Conservation (phyloP, 768 basidiomycete genomes). For the Termitomyces sp. region DNA sequence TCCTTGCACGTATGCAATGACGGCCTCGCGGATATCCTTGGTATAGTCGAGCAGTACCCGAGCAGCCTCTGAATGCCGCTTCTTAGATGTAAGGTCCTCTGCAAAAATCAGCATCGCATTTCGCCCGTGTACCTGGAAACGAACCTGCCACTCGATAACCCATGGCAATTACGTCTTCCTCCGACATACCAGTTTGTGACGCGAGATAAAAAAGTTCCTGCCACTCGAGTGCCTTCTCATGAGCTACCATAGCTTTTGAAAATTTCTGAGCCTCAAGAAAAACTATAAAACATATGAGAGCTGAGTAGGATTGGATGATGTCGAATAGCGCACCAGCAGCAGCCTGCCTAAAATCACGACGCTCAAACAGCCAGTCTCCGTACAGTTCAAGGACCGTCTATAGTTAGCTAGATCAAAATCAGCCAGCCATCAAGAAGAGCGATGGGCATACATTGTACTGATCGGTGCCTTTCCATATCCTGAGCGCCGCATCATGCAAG, state of each 20-base stretch:
- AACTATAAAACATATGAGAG: slow-evolving; percentile 38
- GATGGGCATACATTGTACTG: slow-evolving; percentile 50
- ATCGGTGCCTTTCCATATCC: slow-evolving; percentile 68
- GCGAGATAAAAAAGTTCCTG: slow-evolving; percentile 87
- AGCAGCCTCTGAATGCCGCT: slow-evolving; percentile 77
- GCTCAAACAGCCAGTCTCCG: slow-evolving; percentile 85
- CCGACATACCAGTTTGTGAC: slow-evolving; percentile 40
- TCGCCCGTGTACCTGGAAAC: slow-evolving; percentile 20
- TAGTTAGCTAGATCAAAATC: slow-evolving; percentile 9
- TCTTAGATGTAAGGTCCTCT: slow-evolving; percentile 85
- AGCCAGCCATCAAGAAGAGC: neutral
- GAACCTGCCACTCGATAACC: slow-evolving; percentile 80
- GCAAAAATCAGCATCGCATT: slow-evolving; percentile 7
- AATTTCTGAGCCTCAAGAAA: slow-evolving; percentile 66
- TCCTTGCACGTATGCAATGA: slow-evolving; percentile 76
- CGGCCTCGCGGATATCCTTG: slow-evolving; percentile 71
- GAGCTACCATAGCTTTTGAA: slow-evolving; percentile 79
- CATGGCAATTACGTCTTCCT: slow-evolving; percentile 58
- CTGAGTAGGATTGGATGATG: neutral
- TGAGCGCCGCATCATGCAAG: slow-evolving; percentile 71
- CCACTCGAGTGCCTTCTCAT: slow-evolving; percentile 89
- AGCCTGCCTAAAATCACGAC: slow-evolving; percentile 79
- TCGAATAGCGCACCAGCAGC: slow-evolving; percentile 57
- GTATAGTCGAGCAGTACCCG: slow-evolving; percentile 83
- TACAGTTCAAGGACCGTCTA: slow-evolving; percentile 73